Conservation (phyloP, 208 protist genomes). For the Lotmaria passim region DNA sequence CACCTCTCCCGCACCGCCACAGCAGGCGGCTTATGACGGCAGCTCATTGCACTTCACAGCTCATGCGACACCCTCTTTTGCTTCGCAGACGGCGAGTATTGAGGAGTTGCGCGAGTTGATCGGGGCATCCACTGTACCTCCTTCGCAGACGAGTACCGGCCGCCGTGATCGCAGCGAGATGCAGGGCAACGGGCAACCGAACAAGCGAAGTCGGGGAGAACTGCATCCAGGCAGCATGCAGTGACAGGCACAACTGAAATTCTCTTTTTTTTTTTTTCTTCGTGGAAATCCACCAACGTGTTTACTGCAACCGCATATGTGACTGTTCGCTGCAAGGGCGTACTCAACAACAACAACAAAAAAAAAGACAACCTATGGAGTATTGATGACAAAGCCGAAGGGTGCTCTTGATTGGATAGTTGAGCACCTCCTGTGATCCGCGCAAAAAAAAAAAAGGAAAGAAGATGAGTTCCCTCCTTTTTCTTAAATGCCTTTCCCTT, state of each 20-base stretch:
- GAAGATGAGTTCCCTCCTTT: too few relatives aligned
- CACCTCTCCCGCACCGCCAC: constrained; percentile 13
- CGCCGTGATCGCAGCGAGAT: constrained; percentile 6
- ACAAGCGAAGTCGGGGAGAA: constrained; percentile 8
- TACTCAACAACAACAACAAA: too few relatives aligned
- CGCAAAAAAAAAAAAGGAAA: too few relatives aligned
- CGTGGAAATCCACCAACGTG: too few relatives aligned
- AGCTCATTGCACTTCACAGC: not conserved
- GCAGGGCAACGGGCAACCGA: too few relatives aligned
- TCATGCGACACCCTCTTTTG: not conserved
- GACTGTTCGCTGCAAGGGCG: too few relatives aligned
- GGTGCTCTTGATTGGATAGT: too few relatives aligned
- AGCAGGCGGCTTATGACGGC: not conserved
- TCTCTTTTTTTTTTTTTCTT: not conserved
- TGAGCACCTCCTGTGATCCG: too few relatives aligned
- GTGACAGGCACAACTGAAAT: not conserved
- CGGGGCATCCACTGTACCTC: constrained; percentile 9
- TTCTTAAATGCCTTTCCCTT: too few relatives aligned
- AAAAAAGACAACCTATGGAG: too few relatives aligned
- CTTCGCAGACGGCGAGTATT: constrained; percentile 14
- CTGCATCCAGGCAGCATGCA: not conserved
- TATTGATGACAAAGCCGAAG: too few relatives aligned
- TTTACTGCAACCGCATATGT: too few relatives aligned
- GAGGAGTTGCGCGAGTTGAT: constrained; percentile 36
- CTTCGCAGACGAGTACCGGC: not conserved